These are phyloP conservation scores for Biscutella auriculata DNA, from an alignment of 441 rosid species.

Conservation along the genomic window DNA sequence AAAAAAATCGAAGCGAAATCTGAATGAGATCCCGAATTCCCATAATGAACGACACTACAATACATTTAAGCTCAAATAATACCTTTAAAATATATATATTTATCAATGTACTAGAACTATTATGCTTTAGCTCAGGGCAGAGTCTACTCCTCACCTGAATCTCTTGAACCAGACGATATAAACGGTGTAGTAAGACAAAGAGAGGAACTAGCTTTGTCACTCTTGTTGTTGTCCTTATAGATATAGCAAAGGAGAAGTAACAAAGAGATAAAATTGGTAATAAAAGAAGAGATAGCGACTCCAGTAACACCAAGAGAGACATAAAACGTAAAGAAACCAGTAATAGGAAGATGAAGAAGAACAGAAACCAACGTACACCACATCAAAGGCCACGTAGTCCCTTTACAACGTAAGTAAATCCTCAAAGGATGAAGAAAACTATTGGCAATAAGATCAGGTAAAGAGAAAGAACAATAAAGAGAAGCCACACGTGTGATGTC, in stretches of 20 bases:
- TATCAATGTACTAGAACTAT: too few relatives aligned
- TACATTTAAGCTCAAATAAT: too few relatives aligned
- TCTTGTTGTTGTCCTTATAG: conserved; percentile 5
- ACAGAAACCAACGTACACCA: conserved; percentile 56
- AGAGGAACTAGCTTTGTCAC: conserved; percentile 2
- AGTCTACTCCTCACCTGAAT: too few relatives aligned
- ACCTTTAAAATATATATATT: too few relatives aligned
- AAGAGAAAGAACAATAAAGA: conserved; percentile 47
- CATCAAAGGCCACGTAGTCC: conserved; percentile 78
- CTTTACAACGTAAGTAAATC: conserved; percentile 70
- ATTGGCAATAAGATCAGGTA: conserved; percentile 70
- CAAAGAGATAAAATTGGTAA: conserved; percentile 53
- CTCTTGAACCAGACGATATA: not conserved
- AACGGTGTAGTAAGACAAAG: conserved; percentile 10
- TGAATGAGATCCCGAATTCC: too few relatives aligned
- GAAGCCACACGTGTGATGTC: conserved; percentile 57
- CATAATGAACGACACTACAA: too few relatives aligned
- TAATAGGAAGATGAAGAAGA: conserved; percentile 47
- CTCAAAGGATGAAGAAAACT: conserved; percentile 69
- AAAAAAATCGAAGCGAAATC: too few relatives aligned
- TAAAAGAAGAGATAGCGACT: conserved; percentile 57
- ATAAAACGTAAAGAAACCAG: conserved; percentile 39
- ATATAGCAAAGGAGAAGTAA: conserved; percentile 43
- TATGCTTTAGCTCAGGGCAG: too few relatives aligned
- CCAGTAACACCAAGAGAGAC: conserved; percentile 54